Evolutionary conservation across 2,329 filamentous ascomycete species (phyloP).

Genomic region (Pyrenophora tritici-repentis): DNA sequence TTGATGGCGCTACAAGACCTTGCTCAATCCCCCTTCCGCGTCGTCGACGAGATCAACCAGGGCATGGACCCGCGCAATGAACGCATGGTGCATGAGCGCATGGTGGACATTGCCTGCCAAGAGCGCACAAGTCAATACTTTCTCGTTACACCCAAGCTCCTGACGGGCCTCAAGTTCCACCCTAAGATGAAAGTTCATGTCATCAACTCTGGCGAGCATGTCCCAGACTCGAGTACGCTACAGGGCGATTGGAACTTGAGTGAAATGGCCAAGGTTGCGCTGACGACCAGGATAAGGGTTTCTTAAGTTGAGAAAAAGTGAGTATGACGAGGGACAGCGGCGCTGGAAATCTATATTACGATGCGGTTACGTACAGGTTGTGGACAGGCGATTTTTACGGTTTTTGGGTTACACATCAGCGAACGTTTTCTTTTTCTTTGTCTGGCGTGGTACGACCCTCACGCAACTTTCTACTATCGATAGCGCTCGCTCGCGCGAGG

Average conservation of each 20-base stretch:
- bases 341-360: neutral
- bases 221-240: slow-evolving; percentile 46
- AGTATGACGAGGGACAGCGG: neutral
- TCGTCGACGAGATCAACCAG: slow-evolving; percentile 99
- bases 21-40: slow-evolving; percentile 92
- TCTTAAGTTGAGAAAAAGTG: slow-evolving; percentile 9
- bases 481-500: neutral
- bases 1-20: slow-evolving; percentile 96
- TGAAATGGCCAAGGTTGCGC: slow-evolving; percentile 42
- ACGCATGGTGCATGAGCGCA: slow-evolving; percentile 94
- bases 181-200: slow-evolving; percentile 90
- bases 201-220: slow-evolving; percentile 83
- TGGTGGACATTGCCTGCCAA: slow-evolving; percentile 95
- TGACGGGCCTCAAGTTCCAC: slow-evolving; percentile 84
- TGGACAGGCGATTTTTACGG: too few species aligned
- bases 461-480: neutral
- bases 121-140: slow-evolving; percentile 83
- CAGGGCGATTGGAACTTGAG: slow-evolving; percentile 53
- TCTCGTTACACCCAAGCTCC: slow-evolving; percentile 93
- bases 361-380: too few species aligned
- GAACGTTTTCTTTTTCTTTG: too few species aligned
- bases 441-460: too few species aligned
- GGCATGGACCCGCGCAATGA: slow-evolving; percentile 99
- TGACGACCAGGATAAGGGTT: slow-evolving; percentile 35
- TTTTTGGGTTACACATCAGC: too few species aligned